A percentile compares a stretch with the other conserved stretches of the same genome.
Evolutionary conservation across 1,284 basidiomycete species (phyloP).

Genomic region (Volvariella surrecta): DNA sequence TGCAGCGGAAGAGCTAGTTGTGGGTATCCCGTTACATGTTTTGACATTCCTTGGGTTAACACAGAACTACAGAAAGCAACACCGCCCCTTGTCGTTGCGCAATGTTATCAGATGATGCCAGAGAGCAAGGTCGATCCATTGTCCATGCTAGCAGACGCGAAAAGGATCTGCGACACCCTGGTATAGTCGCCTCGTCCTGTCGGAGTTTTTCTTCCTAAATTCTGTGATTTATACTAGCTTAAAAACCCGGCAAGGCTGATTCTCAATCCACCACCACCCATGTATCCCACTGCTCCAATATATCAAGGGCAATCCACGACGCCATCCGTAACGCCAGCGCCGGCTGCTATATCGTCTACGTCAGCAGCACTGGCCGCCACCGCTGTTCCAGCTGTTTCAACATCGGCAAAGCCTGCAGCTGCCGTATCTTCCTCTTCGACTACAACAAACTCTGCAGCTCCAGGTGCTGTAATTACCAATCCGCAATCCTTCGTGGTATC

Average conservation of each 20-base stretch:
- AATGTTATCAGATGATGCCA: constrained; percentile 69
- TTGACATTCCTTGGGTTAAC: constrained; percentile 8
- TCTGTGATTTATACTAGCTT: constrained; percentile 38
- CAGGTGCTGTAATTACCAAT: constrained; percentile 48
- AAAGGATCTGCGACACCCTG: constrained; percentile 66
- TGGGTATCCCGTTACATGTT: constrained; percentile 30
- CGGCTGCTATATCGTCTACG: constrained; percentile 18
- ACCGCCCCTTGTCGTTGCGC: constrained; percentile 62
- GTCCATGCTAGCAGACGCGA: constrained; percentile 63
- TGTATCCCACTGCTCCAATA: constrained; percentile 39
- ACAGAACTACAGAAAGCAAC: constrained; percentile 52
- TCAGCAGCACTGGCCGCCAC: constrained; percentile 16
- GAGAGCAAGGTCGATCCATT: constrained; percentile 63
- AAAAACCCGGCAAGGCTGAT: constrained; percentile 62
- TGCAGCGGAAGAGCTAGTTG: constrained; percentile 74
- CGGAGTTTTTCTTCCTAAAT: constrained; percentile 12
- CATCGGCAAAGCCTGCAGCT: constrained; percentile 17
- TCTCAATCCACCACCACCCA: constrained; percentile 51
- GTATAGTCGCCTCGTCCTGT: constrained; percentile 28
- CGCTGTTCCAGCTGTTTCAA: constrained; percentile 16
- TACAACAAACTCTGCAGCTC: constrained; percentile 9
- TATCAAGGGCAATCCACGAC: constrained; percentile 20
- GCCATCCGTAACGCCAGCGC: constrained; percentile 9
- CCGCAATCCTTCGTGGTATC: constrained; percentile 65
- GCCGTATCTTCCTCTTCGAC: constrained; percentile 13